Percentiles rank a stretch among this genome's conserved stretches.
Evolutionary conservation across 331 rosid genomes (phyloP).

Genomic region (Acacia concinna): DNA sequence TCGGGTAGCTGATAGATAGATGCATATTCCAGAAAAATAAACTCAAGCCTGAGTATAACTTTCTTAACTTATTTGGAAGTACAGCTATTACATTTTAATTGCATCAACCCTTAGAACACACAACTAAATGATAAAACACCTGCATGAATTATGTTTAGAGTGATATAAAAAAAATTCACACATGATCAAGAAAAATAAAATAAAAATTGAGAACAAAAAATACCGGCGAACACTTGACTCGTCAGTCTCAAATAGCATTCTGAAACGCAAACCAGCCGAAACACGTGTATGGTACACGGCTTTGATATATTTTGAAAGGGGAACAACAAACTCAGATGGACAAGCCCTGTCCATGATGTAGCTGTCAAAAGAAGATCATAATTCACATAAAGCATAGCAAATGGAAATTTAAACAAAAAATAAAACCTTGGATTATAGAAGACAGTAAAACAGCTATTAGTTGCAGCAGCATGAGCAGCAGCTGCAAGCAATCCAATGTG

Average conservation of each 20-base stretch:
- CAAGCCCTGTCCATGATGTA: conserved; percentile 69
- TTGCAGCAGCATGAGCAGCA: conserved; percentile 96
- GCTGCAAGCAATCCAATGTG: conserved; percentile 96
- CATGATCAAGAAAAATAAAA: neutral
- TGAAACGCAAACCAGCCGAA: conserved; percentile 91
- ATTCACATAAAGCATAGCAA: conserved; percentile 27
- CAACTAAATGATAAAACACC: neutral
- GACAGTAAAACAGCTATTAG: conserved; percentile 85
- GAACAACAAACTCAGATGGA: conserved; percentile 87
- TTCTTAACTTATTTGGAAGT: neutral
- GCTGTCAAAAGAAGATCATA: conserved; percentile 31
- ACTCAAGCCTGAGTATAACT: neutral
- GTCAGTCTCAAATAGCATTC: conserved; percentile 94
- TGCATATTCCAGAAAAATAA: conserved; percentile 16
- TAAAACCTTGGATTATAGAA: conserved; percentile 83
- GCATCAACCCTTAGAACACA: neutral
- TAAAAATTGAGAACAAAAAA: neutral
- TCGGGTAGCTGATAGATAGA: neutral
- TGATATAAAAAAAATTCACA: neutral
- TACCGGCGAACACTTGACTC: conserved; percentile 94
- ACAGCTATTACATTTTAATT: conserved; percentile 1
- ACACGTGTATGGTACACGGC: conserved; percentile 87
- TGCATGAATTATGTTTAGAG: neutral
- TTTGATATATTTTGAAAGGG: conserved; percentile 77
- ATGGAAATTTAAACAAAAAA: conserved; percentile 3